Evolutionary conservation across 495 filamentous ascomycete species (phyloP), one percentile per base, ranked within the genome.

Genomic region (Aspergillus panamensis): DNA sequence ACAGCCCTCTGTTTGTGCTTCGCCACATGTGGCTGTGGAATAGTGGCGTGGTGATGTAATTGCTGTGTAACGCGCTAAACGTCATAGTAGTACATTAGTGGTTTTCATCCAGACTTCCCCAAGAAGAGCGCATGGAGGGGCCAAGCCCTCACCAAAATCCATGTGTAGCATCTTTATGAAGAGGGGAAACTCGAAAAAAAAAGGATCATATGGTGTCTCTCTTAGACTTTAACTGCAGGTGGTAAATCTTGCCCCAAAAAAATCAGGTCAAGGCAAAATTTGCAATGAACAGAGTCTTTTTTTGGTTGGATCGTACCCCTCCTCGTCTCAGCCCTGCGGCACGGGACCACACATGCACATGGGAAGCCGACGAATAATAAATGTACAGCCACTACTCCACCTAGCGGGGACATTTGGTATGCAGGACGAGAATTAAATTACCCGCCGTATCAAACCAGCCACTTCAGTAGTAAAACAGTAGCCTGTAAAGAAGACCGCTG

Each of bases 301-400:
- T 45, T 21, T 45, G 19, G 42, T 16, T 20, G 19, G 19, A 20
- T 45, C 16, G 13, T 31, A 49, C 13, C 20, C 30, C 19, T 37
- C 19, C 12, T 44, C 21, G 37, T 44, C 48, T 58, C 56, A 58
- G 56, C 56, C 56, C 56, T 58, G 56, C 29, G 31, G 25, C 47
- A 49, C 47, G 47, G 47, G 47, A 49, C 16, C 47, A 49, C 47
- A 16, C 47, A 30, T 48, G 35, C 10, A 39, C 3, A 10, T 39
- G 6, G 29, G 14, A 25, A 54, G 17, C 33, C 43, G 25, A 40
- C 43, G 25, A 40, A 33, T n/a, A 33, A 29, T 8, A 20, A 42
- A 25, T 5, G 12, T 44, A 21, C 54, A 17, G 25, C 35, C 33
- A 37, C 30, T 17, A 56, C 44, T 19, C 48, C 55, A 58, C 48